Evolutionary conservation across 768 basidiomycete genomes (phyloP).

Genomic region (Galerina sulciceps): DNA sequence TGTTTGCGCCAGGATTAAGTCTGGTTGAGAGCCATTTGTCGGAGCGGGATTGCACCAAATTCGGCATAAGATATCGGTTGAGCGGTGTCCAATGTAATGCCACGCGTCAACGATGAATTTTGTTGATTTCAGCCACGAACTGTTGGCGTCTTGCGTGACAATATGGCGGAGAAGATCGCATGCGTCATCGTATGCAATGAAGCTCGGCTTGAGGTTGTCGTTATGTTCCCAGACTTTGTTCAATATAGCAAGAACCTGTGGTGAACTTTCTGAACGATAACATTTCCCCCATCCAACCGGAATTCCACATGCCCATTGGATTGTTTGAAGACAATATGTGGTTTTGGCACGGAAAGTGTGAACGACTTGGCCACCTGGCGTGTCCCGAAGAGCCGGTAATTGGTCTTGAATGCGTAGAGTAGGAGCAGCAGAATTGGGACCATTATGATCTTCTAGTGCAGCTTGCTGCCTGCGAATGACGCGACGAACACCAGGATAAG

Average conservation of each 20-base stretch:
- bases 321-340: slow-evolving; percentile 5
- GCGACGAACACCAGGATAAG: slow-evolving; percentile 28
- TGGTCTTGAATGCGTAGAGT: neutral
- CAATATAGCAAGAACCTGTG: slow-evolving; percentile 23
- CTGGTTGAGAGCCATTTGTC: slow-evolving; percentile 23
- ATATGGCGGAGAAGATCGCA: slow-evolving; percentile 26
- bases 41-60: slow-evolving; percentile 26
- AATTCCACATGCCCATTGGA: slow-evolving; percentile 29
- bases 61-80: slow-evolving; percentile 21
- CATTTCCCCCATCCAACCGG: slow-evolving; percentile 24
- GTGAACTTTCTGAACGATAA: slow-evolving; percentile 20
- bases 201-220: slow-evolving; percentile 15
- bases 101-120: slow-evolving; percentile 28
- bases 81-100: slow-evolving; percentile 28
- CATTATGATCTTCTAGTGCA: neutral
- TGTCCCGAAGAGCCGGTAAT: neutral
- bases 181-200: slow-evolving; percentile 23
- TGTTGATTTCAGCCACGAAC: slow-evolving; percentile 18
- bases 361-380: no score
- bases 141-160: slow-evolving; percentile 19
- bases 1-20: slow-evolving; percentile 11
- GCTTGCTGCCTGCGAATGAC: slow-evolving; percentile 25
- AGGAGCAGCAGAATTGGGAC: neutral
- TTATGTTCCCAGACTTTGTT: slow-evolving; percentile 17
- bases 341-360: no score